Evolutionary conservation across 805 yeast genomes (phyloP).

Genomic region (Scheffersomyces spartinae): DNA sequence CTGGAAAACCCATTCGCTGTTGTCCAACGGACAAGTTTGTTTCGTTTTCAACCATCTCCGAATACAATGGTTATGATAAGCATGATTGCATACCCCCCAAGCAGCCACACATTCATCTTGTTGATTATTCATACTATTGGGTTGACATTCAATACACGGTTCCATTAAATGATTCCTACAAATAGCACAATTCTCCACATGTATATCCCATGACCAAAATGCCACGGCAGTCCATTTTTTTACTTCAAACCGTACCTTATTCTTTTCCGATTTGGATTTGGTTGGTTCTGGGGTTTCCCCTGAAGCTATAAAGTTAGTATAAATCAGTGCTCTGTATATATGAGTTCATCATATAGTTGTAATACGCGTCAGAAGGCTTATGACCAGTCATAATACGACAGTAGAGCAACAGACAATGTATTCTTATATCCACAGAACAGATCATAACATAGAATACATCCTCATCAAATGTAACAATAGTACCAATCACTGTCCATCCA

Average conservation of each 20-base stretch:
- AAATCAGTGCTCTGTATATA: neutral
- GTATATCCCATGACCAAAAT: slow-evolving; percentile 99
- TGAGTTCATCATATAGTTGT: neutral
- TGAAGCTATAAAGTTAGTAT: slow-evolving; percentile 4
- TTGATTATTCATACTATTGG: slow-evolving; percentile 49
- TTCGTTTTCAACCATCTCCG: slow-evolving; percentile 91
- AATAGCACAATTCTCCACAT: slow-evolving; percentile 93
- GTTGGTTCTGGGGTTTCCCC: slow-evolving; percentile 10
- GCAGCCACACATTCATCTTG: slow-evolving; percentile 84
- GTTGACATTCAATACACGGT: slow-evolving; percentile 94
- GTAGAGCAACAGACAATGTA: too few species aligned
- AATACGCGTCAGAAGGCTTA: too few species aligned
- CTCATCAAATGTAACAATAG: too few species aligned
- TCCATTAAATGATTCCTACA: slow-evolving; percentile 98
- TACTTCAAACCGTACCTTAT: slow-evolving; percentile 88
- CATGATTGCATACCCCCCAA: slow-evolving; percentile 95
- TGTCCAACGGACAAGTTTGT: slow-evolving; percentile 94
- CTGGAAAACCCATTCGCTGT: slow-evolving; percentile 68
- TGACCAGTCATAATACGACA: too few species aligned
- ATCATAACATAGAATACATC: too few species aligned
- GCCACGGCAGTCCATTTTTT: slow-evolving; percentile 99
- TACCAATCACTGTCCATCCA: too few species aligned
- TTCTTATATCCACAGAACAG: too few species aligned
- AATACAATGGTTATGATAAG: slow-evolving; percentile 97
- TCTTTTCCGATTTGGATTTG: slow-evolving; percentile 37